phyloP scores from a whole-genome alignment of 1,284 basidiomycete species.

The Mycosarcoma maydis region DNA sequence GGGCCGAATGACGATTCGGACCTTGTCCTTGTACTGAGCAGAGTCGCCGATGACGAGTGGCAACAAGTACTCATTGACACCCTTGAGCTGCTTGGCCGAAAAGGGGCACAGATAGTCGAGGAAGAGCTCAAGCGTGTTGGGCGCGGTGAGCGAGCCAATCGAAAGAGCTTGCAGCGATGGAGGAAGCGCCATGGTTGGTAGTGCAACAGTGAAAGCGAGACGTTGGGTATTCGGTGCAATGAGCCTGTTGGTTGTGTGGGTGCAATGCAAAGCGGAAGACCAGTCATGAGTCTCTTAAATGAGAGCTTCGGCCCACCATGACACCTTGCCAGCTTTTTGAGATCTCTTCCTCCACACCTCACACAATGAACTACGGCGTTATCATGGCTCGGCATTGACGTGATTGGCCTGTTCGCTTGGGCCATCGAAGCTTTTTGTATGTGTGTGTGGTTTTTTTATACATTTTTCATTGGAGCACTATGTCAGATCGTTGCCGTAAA shows the following conservation, averaged over 20 bases:
- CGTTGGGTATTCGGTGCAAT: no score
- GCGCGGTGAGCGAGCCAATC: conserved; percentile 76
- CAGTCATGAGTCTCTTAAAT: no score
- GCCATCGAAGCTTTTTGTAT: conserved; percentile 4
- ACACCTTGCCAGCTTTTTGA: no score
- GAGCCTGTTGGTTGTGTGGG: not conserved
- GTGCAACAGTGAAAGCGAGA: no score
- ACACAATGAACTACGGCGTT: no score
- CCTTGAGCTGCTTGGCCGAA: conserved; percentile 69
- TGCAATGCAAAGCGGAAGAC: not conserved
- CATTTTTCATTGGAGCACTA: no score
- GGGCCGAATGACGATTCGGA: conserved; percentile 80
- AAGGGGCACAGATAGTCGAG: conserved; percentile 72
- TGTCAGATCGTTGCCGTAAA: not conserved
- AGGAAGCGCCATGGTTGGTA: conserved; percentile 78
- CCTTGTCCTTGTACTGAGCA: conserved; percentile 75
- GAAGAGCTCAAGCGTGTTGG: conserved; percentile 86
- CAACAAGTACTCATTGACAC: conserved; percentile 67
- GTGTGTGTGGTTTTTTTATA: no score
- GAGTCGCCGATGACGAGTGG: conserved; percentile 61
- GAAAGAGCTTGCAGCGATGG: conserved; percentile 78
- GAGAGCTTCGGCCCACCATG: no score
- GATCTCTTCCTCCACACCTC: not conserved
- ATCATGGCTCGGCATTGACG: conserved; percentile 7
- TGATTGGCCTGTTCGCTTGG: conserved; percentile 18